Percentiles rank a stretch among this genome's conserved stretches.
Conservation (phyloP, 78 protist genomes). For the Pigoraptor vietnamica region DNA sequence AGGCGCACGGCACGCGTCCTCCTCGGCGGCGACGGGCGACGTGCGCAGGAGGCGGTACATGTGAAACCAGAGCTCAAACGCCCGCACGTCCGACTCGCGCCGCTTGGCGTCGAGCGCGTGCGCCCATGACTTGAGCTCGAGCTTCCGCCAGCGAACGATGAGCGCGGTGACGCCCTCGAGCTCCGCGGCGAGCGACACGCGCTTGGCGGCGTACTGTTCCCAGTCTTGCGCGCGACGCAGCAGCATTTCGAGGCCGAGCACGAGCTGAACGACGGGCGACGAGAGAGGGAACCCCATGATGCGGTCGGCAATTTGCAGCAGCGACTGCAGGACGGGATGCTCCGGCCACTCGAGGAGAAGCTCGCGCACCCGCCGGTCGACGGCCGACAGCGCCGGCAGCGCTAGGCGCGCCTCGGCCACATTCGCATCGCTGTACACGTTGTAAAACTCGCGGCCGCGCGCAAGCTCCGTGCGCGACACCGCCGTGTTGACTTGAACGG, state of each 20-base stretch:
- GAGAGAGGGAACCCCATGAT: slow-evolving; percentile 24
- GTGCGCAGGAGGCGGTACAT: neutral
- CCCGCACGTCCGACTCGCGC: neutral
- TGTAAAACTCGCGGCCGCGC: neutral
- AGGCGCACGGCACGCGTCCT: neutral
- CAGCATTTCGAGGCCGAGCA: slow-evolving; percentile 53
- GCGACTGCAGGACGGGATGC: slow-evolving; percentile 32
- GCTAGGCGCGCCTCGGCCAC: neutral
- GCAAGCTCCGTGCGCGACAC: neutral
- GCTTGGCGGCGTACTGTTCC: slow-evolving; percentile 43
- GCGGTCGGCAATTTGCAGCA: slow-evolving; percentile 12
- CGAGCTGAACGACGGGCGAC: neutral
- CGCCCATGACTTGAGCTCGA: slow-evolving; percentile 58
- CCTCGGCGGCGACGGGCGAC: neutral
- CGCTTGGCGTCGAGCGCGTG: neutral
- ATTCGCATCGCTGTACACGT: neutral
- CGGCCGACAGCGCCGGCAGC: neutral
- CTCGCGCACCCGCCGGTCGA: neutral
- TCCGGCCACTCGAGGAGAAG: slow-evolving; percentile 44
- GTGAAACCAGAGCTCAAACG: neutral
- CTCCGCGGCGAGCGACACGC: slow-evolving; percentile 23
- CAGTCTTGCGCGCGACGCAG: slow-evolving; percentile 46
- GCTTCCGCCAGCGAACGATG: slow-evolving; percentile 53
- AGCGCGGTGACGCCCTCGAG: neutral
- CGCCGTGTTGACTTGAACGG: too few species aligned